A percentile compares a stretch with the other conserved stretches of the same genome.
Conservation (phyloP, 371 early-diverging fungal species). For the Actinomortierella ambigua region DNA sequence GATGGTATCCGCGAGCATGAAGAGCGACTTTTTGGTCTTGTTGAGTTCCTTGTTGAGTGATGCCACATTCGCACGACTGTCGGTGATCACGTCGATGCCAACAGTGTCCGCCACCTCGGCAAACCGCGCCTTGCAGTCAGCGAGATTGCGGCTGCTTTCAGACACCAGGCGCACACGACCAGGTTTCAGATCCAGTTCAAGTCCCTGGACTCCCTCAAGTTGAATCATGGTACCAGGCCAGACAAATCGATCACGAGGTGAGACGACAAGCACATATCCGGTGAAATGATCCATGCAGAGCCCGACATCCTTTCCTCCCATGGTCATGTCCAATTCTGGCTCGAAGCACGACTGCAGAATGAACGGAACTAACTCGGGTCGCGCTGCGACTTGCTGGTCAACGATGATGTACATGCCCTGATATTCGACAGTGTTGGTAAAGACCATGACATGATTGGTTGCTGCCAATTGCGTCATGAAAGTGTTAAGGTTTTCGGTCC, state of each 20-base stretch:
- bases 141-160: slow-evolving; percentile 54
- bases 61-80: slow-evolving; percentile 65
- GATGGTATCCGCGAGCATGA: slow-evolving; percentile 61
- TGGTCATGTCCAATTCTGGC: slow-evolving; percentile 1
- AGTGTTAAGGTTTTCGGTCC: slow-evolving; percentile 50
- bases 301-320: slow-evolving; percentile 17
- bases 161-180: slow-evolving; percentile 74
- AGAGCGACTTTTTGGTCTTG: slow-evolving; percentile 66
- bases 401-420: slow-evolving; percentile 68
- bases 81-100: slow-evolving; percentile 58
- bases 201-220: slow-evolving; percentile 24
- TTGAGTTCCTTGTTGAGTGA: slow-evolving; percentile 61
- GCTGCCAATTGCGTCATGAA: slow-evolving; percentile 65
- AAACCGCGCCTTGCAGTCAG: slow-evolving; percentile 55
- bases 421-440: slow-evolving; percentile 68
- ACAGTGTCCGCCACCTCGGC: slow-evolving; percentile 54
- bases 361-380: slow-evolving; percentile 26
- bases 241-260: slow-evolving; percentile 61
- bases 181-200: slow-evolving; percentile 63
- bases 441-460: slow-evolving; percentile 72
- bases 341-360: slow-evolving; percentile 40
- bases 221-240: slow-evolving; percentile 68
- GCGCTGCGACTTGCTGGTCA: slow-evolving; percentile 40
- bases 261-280: slow-evolving; percentile 59
- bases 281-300: slow-evolving; percentile 1